A percentile compares a stretch with the other conserved stretches of the same genome.
Conservation (phyloP, 352 stramenopile genomes). For the Phytophthora pinifolia region DNA sequence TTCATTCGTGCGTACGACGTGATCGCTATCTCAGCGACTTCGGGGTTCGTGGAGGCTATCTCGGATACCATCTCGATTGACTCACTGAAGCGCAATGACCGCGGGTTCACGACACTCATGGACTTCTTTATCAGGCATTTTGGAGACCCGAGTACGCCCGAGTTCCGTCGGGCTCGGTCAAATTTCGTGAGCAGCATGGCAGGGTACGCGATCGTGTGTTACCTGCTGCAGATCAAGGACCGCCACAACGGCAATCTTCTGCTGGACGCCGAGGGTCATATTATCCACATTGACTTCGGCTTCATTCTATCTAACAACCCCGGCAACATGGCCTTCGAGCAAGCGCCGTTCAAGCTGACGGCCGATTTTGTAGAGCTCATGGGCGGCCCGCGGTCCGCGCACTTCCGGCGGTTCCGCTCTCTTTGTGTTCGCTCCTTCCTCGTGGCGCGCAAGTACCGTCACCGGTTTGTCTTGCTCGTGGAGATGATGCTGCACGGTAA, state of each 20-base stretch:
- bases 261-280: constrained; percentile 94
- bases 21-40: constrained; percentile 92
- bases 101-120: constrained; percentile 88
- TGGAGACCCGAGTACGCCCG: constrained; percentile 62
- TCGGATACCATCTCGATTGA: constrained; percentile 98
- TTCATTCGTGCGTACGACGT: constrained; percentile 97
- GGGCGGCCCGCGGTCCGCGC: constrained; percentile 90
- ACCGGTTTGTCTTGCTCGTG: constrained; percentile 94
- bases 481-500: constrained; percentile 98
- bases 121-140: constrained; percentile 96
- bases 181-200: constrained; percentile 90
- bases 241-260: constrained; percentile 98
- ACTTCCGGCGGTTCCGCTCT: constrained; percentile 94
- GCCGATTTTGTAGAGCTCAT: constrained; percentile 96
- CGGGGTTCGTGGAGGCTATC: constrained; percentile 96
- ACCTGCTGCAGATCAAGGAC: constrained; percentile 98
- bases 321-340: constrained; percentile 95
- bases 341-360: constrained; percentile 98
- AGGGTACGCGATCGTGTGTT: constrained; percentile 94
- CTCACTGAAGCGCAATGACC: constrained; percentile 96
- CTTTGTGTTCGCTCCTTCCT: constrained; percentile 97
- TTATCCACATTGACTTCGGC: constrained; percentile 97
- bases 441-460: constrained; percentile 92
- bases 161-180: constrained; percentile 77
- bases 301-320: constrained; percentile 95